Conservation (phyloP, 73 alveolate species). For the Urostyla sp. region DNA sequence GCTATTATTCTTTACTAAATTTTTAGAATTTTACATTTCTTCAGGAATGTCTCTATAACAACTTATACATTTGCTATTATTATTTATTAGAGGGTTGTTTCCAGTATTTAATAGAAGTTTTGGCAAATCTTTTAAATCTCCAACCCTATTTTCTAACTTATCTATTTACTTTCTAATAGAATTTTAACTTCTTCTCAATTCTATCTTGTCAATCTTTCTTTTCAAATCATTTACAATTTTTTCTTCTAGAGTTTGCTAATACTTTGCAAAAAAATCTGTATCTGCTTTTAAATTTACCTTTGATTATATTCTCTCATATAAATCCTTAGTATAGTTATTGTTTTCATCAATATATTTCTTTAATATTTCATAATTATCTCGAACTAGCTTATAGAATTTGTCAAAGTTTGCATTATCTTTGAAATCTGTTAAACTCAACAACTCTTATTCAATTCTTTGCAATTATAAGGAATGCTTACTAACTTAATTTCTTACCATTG, state of each 20-base stretch:
- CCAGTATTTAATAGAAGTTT: neutral
- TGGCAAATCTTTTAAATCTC: conserved; percentile 10
- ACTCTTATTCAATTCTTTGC: conserved; percentile 8
- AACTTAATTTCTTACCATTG: neutral
- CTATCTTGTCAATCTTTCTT: conserved; percentile 57
- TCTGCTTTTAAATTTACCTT: conserved; percentile 51
- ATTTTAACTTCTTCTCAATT: conserved; percentile 50
- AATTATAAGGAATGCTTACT: conserved; percentile 11
- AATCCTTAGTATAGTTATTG: conserved; percentile 43
- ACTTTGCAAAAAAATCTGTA: conserved; percentile 43
- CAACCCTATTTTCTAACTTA: conserved; percentile 40
- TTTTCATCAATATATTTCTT: conserved; percentile 58
- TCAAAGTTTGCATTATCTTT: conserved; percentile 24
- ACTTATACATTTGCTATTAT: conserved; percentile 28
- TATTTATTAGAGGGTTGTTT: conserved; percentile 9
- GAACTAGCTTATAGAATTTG: conserved; percentile 38
- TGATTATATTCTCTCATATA: conserved; percentile 42
- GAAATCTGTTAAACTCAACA: conserved; percentile 9
- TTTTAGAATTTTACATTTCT: neutral
- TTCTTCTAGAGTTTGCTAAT: conserved; percentile 55
- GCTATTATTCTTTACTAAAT: too few species aligned
- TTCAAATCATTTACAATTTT: conserved; percentile 52
- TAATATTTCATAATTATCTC: conserved; percentile 51
- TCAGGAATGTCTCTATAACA: conserved; percentile 36
- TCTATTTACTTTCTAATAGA: conserved; percentile 53